A percentile compares a stretch with the other conserved stretches of the same genome.
phyloP scores from a whole-genome alignment of 345 rosid genomes.

The Citrus trifoliata region DNA sequence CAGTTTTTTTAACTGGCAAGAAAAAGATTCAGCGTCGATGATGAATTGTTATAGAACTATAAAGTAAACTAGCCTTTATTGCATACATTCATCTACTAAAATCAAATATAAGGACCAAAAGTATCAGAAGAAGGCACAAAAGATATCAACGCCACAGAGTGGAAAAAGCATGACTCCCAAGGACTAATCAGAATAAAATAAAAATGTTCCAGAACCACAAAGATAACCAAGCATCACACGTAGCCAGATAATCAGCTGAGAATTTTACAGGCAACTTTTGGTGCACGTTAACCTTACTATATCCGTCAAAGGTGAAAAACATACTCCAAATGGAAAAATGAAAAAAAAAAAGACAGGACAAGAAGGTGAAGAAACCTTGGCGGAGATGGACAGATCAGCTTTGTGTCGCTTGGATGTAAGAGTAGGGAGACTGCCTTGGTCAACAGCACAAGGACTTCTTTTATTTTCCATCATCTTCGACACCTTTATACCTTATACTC shows the following conservation, averaged over 20 bases:
- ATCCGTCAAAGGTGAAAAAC: not conserved
- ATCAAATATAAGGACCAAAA: not conserved
- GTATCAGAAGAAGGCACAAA: not conserved
- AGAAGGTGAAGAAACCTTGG: constrained; percentile 52
- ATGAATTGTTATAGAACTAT: not conserved
- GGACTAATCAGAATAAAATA: not conserved
- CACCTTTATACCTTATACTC: constrained; percentile 32
- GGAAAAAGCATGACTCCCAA: not conserved
- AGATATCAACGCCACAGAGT: not conserved
- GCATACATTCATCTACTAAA: not conserved
- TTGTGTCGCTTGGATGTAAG: constrained; percentile 73
- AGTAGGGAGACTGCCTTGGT: constrained; percentile 46
- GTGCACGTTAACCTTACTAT: not conserved
- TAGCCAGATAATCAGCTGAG: not conserved
- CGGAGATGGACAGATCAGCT: constrained; percentile 60
- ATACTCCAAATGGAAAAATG: not conserved
- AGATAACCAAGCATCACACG: not conserved
- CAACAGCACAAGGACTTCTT: constrained; percentile 64
- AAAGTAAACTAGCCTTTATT: not conserved
- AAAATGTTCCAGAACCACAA: not conserved
- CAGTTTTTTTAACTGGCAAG: not conserved
- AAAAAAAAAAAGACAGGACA: not conserved
- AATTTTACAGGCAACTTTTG: not conserved
- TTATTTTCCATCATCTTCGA: constrained; percentile 81
- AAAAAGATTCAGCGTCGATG: not conserved